Evolutionary conservation across 805 yeast species (phyloP), one percentile per base, ranked within the genome.

Genomic region (Myxozyma neotropica): DNA sequence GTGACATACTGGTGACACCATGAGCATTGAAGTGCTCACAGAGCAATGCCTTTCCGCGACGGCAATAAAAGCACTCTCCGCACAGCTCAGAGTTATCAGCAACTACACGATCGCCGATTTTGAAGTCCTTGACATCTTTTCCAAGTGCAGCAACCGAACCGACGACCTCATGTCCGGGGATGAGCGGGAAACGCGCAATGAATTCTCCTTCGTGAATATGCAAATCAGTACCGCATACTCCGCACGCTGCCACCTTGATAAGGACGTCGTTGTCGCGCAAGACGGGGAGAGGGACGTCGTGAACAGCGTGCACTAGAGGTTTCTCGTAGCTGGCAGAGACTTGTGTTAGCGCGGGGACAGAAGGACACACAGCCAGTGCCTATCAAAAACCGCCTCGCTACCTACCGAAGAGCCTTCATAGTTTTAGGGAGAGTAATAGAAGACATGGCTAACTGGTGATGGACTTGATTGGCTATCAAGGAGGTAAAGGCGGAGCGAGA

Each of bases 361-460:
- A 17, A 17, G 43, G 10, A 23, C 3, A 29, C 61, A 8, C 44
- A n/a, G n/a, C n/a, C n/a, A n/a, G n/a, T n/a, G n/a, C n/a, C n/a
- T n/a, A n/a, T n/a, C n/a, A n/a, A n/a, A n/a, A n/a, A n/a, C n/a
- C n/a, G n/a, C n/a, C n/a, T n/a, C n/a, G n/a, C n/a, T n/a, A n/a
- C n/a, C n/a, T n/a, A 58, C 63, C 61, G 45, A 33, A 60, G 64
- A 40, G 63, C 64, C 54, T 59, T 59, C 63, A 59, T 59, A 17
- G 63, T 52, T 13, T 39, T 53, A 33, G 63, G 63, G 8, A 59
- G 58, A 36, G 53, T 24, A 17, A 15, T 21, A 8, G 57, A 12
- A 19, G 63, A 29, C 59, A 56, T 56, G 7, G 44, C 27, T 74
- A 74, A 76, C 7, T 10, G 24, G 46, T 19, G 19, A 5, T 21